Base-by-base conservation (phyloP, 2,329 filamentous ascomycete species). In the Pseudogymnoascus sp. region DNA sequence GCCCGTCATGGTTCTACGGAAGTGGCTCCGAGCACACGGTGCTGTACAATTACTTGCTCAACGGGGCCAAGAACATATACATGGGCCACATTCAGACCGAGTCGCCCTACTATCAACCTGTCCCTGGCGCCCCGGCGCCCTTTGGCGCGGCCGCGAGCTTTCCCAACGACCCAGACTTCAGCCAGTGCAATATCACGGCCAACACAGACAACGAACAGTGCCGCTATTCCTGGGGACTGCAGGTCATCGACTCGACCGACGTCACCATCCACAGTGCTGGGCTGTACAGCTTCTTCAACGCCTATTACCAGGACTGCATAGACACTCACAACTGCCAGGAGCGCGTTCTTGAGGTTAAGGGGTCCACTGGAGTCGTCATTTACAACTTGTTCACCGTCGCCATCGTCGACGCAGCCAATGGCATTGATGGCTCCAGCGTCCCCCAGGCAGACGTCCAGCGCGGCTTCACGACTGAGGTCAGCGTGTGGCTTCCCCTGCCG, bases 1-100 rank as follows among this genome's bases (percentile, higher is more conserved):
- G 87, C 9, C 84, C 88, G 5, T 84, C 87, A 60, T 95, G 91
- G 91, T 76, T 93, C 68, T 91, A 87, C 77, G 91, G 84, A 8
- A 93, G 89, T 1, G 77, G 83, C 14, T 80, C 82, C n/a, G 84
- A 87, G 77, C 84, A 87, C 77, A 83, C 72, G 64, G 80, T 84
- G 18, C 76, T 86, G 37, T 90, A 88, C 78, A 91, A 96, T 79
- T 96, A 96, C 79, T 18, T 60, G 6, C 71, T 71, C 18, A 74
- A 76, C 8, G 74, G 75, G 37, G 77, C 79, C 3, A 75, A 77
- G 70, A 77, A 80, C 70, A 71, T 80, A 69, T 81, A 76, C 71
- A 77, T 78, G 69, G 77, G 76, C 36, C 21, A 31, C 14, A 64
- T 72, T 70, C 14, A 63, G 56, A 72, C 80, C 67, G 78, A 81